phyloP scores from a whole-genome alignment of 2,329 filamentous ascomycete genomes.

The Venturia nashicola region DNA sequence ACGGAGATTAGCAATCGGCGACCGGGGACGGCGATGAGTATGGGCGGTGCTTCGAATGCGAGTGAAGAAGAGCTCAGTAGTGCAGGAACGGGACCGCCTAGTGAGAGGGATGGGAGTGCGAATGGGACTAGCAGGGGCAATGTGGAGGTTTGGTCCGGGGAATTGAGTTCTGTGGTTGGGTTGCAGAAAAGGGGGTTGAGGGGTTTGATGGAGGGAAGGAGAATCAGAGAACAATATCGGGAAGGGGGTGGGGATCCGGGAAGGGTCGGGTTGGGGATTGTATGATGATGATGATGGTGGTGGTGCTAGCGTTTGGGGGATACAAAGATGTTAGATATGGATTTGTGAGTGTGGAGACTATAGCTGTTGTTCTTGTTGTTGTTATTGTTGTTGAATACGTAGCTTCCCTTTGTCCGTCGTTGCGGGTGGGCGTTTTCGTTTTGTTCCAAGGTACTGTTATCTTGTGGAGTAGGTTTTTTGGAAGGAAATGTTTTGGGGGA shows the following conservation, averaged over 20 bases:
- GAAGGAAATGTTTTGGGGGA: too few species aligned
- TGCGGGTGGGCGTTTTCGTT: neutral
- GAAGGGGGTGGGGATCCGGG: constrained; percentile 16
- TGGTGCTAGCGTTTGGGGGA: neutral
- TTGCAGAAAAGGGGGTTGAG: constrained; percentile 86
- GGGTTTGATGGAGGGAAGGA: constrained; percentile 86
- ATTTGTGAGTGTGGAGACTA: neutral
- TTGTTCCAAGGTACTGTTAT: too few species aligned
- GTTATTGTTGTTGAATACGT: neutral
- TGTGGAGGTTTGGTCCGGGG: constrained; percentile 61
- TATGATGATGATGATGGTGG: constrained; percentile 9
- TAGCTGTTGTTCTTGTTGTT: too few species aligned
- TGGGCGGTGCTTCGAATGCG: neutral
- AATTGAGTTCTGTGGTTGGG: constrained; percentile 83
- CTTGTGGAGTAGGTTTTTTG: too few species aligned
- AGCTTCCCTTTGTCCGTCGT: neutral
- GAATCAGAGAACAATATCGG: constrained; percentile 62
- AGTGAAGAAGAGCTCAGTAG: constrained; percentile 20
- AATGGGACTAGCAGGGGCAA: constrained; percentile 17
- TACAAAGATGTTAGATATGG: neutral
- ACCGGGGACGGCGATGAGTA: constrained; percentile 8
- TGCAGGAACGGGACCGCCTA: constrained; percentile 17
- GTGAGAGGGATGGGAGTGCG: constrained; percentile 23
- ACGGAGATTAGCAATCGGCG: constrained; percentile 28
- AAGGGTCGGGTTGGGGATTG: constrained; percentile 24